Base-by-base conservation (phyloP, 2,329 filamentous ascomycete genomes). In the Tetracladium maxilliforme region DNA sequence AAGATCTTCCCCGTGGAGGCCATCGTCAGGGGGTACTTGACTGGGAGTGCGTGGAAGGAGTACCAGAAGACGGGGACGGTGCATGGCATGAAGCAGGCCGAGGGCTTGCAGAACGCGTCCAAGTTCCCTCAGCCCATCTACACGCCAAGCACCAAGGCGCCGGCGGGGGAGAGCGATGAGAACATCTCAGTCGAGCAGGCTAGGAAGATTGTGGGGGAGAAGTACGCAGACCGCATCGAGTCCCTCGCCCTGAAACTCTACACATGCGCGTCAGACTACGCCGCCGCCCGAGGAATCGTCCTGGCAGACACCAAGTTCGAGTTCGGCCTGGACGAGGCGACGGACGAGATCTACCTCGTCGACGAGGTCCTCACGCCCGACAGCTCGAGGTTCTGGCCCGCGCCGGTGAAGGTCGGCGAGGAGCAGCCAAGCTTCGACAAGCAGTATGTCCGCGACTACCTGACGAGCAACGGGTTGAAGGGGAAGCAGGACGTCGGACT, bases 361-460 rank as follows among this genome's bases (percentile, higher is more conserved):
- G 76, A 77, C 48, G 78, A 78, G 45, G 70, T 82, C 5, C 49
- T 81, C 31, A 92, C 83, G 6, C 83, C 84, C 3, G 77, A 83
- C 47, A 77, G 69, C 27, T 87, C 78, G 25, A 69, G 86, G 10
- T 93, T 93, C 62, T 95, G 87, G 86, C 73, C 74, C 1, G 69
- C 64, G 34, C 71, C 71, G 21, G 61, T 61, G 22, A 64, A 72
- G 44, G 51, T 79, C 11, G 84, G 86, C 3, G 62, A 61, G 33
- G 64, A 77, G 29, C 83, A 92, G 56, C 65, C 76, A 27, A 90
- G 80, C 51, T 90, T 87, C 38, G 86, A 94, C 47, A 94, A 94
- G 62, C 78, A 86, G 54, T 75, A 65, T 41, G 49, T 93, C 37
- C 61, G 86, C 18, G 75, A 94, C 52, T 94, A 83, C 80, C 50